A percentile compares a stretch with the other conserved stretches of the same genome.
Evolutionary conservation across 768 basidiomycete species (phyloP).

Genomic region (Xanthoconium stramineum): DNA sequence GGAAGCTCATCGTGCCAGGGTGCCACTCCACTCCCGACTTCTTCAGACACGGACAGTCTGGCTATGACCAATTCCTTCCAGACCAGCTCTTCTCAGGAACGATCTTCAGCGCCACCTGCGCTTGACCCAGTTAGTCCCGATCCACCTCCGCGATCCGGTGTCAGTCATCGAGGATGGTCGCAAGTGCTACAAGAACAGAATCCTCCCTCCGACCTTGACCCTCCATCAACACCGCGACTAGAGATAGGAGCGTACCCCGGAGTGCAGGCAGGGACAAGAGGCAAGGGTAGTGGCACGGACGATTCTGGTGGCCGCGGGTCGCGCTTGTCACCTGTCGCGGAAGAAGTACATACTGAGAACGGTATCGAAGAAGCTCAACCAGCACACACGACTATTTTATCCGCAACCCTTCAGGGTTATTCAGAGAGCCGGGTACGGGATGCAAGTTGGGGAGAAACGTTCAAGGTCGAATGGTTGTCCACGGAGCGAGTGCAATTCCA

Average conservation of each 20-base stretch:
- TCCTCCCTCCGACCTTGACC: not conserved
- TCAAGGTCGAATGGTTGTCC: slow-evolving; percentile 80
- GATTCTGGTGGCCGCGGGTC: slow-evolving; percentile 5
- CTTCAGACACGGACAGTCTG: not conserved
- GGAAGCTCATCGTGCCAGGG: slow-evolving; percentile 9
- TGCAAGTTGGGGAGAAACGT: slow-evolving; percentile 69
- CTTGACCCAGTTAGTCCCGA: slow-evolving; percentile 32
- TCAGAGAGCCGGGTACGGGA: slow-evolving; percentile 15
- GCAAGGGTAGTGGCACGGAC: slow-evolving; percentile 21
- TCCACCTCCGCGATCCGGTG: slow-evolving; percentile 19
- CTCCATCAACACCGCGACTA: slow-evolving; percentile 25
- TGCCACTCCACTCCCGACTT: slow-evolving; percentile 19
- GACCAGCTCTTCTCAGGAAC: not conserved
- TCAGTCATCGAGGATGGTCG: slow-evolving; percentile 13
- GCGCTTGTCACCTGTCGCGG: slow-evolving; percentile 21
- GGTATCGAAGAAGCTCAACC: slow-evolving; percentile 17
- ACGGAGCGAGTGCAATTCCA: slow-evolving; percentile 70
- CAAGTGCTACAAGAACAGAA: not conserved
- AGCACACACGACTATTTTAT: not conserved
- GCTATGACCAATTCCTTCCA: not conserved
- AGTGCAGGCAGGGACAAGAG: slow-evolving; percentile 35
- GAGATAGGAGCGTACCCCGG: slow-evolving; percentile 43
- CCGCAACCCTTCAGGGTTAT: not conserved
- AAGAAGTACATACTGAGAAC: slow-evolving; percentile 12
- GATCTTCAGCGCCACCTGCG: slow-evolving; percentile 52